Evolutionary conservation across 2,329 filamentous ascomycete species (phyloP).

Genomic region (Aspergillus sp.): DNA sequence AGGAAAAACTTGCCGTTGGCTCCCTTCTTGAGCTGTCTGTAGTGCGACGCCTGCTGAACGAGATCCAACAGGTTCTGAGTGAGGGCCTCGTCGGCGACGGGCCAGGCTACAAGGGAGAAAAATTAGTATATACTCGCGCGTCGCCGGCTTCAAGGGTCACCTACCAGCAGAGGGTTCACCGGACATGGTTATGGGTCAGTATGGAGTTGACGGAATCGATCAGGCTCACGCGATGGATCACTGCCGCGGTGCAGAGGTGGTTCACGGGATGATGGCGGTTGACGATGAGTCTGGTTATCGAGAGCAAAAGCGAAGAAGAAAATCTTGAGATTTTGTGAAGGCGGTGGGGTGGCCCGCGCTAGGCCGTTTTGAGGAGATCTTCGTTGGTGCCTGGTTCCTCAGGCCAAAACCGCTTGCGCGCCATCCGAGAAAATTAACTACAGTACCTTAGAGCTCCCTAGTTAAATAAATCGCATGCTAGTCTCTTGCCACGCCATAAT

Average conservation of each 20-base stretch:
- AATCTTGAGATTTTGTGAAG: neutral
- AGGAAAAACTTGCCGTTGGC: slow-evolving; percentile 61
- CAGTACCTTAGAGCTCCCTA: no score
- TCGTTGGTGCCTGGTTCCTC: neutral
- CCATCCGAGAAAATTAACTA: neutral
- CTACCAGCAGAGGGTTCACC: slow-evolving; percentile 31
- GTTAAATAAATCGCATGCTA: no score
- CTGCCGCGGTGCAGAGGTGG: slow-evolving; percentile 25
- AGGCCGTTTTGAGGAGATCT: neutral
- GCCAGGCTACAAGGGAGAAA: slow-evolving; percentile 56
- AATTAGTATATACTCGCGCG: slow-evolving; percentile 8
- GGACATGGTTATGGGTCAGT: slow-evolving; percentile 26
- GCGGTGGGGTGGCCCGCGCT: neutral
- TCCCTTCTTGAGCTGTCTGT: slow-evolving; percentile 80
- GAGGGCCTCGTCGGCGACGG: slow-evolving; percentile 69
- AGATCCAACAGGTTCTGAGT: slow-evolving; percentile 81
- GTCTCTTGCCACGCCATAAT: neutral
- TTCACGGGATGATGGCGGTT: neutral
- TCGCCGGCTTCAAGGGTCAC: slow-evolving; percentile 2
- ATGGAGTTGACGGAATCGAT: slow-evolving; percentile 20
- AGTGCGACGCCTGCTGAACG: slow-evolving; percentile 65
- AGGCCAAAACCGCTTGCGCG: neutral
- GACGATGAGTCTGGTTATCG: neutral
- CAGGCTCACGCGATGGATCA: slow-evolving; percentile 41
- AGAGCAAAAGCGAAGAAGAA: slow-evolving; percentile 4